Base-by-base conservation (phyloP, 2,329 filamentous ascomycete species). In the Colletotrichum sp. region DNA sequence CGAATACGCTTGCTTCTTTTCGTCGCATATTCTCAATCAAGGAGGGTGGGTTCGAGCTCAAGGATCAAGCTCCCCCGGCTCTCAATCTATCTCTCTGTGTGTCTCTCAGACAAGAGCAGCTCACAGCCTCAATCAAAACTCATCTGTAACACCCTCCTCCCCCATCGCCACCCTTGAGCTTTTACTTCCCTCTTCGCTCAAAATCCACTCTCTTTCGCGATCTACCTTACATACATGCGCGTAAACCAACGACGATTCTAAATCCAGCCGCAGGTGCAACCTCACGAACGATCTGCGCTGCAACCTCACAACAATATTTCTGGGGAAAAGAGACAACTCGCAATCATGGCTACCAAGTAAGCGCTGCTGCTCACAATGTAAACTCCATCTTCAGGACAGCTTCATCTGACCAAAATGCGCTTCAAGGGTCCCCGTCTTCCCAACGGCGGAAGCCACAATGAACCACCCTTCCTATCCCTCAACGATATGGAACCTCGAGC, bases 401-500 rank as follows among this genome's bases (percentile, higher is more conserved):
- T 52, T 52, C 6, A 52, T 22, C 52, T 28, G 28, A 32, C 28
- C n/a, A 6, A 26, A 2, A 24, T 60, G 4, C 6, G 1, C 44
- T 22, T 4, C n/a, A 62, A 76, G 75, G 55, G 26, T 16, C n/a
- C 66, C 66, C 63, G 30, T 62, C 60, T 83, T 84, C 62, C 86
- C 87, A 36, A 90, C 89, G 6, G 87, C 88, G 8, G 90, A 89
- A 44, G 89, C 94, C 81, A 90, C 93, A 36, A 83, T 91, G 77
- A 85, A 89, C 57, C 93, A 94, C 80, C 93, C 93, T 1, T 92
- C 94, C 65, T 96, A 91, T 80, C 86, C 89, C 6, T 90, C 93
- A 64, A 90, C 91, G 3, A 87, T 92, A 83, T 96, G 93, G 93
- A 87, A 90, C 32, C 90, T 98, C 26, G 89, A 92, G 79, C 93